Evolutionary conservation across 2,329 filamentous ascomycete species (phyloP), one percentile per base, ranked within the genome.

Genomic region (Fusarium longipes): DNA sequence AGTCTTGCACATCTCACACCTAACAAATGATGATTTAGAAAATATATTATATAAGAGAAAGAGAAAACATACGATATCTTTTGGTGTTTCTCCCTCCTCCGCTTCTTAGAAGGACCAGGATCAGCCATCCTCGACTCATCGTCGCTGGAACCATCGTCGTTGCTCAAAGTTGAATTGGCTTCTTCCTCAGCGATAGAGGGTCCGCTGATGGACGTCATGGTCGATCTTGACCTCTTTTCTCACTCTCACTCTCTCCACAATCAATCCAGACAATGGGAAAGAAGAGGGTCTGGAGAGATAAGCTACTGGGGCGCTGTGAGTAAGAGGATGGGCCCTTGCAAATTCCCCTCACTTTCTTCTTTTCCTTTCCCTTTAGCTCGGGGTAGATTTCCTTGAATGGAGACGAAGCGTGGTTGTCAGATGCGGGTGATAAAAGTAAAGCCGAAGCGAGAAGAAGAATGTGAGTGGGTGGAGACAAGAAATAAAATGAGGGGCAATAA

Each of bases 1-100:
- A 25, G 79, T 78, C 71, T 82, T 82, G 75, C 80, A 82, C 44
- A 81, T 74, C 70, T 82, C 80, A 68, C 80, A 82, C 59, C 80
- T 81, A 64, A 36, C 9, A 8, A 7, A 30, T 24, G 7, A 42
- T 30, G 18, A 15, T 17, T 62, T 18, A 60, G 56, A 55, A 6
- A 33, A 24, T 43, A 29, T 29, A 10, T 5, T 43, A n/a, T 43
- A 43, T 29, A 45, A 22, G 2, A 38, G 12, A 24, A 52, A 43
- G 27, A 44, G 25, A 27, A 33, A 20, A 53, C 79, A 65, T 74
- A 81, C 79, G 79, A 81, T 55, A 79, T 80, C 76, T 81, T 81
- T 56, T 80, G 77, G 61, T 81, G 76, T 60, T 77, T 79, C 65
- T 77, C 71, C 63, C 77, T 77, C 72, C 80, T 80, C 42, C 79